Base-by-base conservation (phyloP, 2,329 filamentous ascomycete species). In the Claviceps spartinae region DNA sequence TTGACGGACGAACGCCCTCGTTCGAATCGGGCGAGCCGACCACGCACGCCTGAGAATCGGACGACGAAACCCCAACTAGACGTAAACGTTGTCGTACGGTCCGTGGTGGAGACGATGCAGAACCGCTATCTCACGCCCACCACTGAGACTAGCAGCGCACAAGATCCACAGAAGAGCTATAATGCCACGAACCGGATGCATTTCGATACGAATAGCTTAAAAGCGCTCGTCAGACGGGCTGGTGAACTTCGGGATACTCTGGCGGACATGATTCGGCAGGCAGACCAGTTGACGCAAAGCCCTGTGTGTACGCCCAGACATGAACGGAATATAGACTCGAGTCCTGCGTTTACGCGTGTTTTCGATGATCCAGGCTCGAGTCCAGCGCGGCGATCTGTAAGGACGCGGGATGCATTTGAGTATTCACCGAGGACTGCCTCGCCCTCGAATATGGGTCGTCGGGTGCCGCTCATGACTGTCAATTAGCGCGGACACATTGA, bases 161-260 rank as follows among this genome's bases (percentile, higher is more conserved):
- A 62, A 20, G 63, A 62, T 44, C 60, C 65, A 4, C 64, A 55
- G 7, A 46, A 53, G 22, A 54, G 44, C 34, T 43, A 63, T 11
- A 67, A 73, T 45, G 70, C 72, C 49, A 71, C 74, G 54, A 76
- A 76, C 41, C 66, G 74, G 56, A 62, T 84, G 60, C 82, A 82
- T 54, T 85, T 85, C 56, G 81, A 83, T 61, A 84, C 81, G 5
- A 83, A 82, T 56, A 84, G 79, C 63, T 71, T 85, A n/a, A 80
- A 79, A 58, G 78, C 81, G 59, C 68, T 85, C 50, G 81, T 85
- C 40, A 80, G 79, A 61, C 73, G 79, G 54, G 81, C 81, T 1
- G 74, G 77, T 30, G 76, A 78, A 52, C 65, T 85, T 37, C 75
- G 77, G 30, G 79, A 83, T 56, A 69, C 71, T 4, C 66, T 85